Evolutionary conservation across 78 protist species (phyloP).

Genomic region (Tieghemostelium lacteum): DNA sequence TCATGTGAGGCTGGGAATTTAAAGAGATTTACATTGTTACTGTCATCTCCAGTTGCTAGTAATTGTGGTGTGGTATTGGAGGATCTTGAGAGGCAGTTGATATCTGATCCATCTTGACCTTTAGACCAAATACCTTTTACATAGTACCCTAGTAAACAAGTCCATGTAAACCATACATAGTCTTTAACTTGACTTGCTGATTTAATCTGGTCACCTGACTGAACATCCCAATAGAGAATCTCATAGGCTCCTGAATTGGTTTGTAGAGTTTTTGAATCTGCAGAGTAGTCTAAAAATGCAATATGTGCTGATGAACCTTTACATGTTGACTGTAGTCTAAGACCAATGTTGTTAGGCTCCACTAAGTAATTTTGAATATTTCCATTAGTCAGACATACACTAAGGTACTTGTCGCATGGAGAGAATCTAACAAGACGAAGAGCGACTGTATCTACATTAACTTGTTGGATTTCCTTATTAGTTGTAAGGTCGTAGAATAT

Average conservation of each 20-base stretch:
- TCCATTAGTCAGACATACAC: background rate
- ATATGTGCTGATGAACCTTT: background rate
- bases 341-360: background rate
- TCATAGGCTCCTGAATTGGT: constrained; percentile 25
- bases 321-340: too few relatives aligned
- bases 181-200: background rate
- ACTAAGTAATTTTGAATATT: background rate
- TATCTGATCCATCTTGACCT: constrained; percentile 24
- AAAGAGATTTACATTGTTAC: constrained; percentile 67
- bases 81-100: constrained; percentile 8
- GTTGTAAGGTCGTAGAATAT: too few relatives aligned
- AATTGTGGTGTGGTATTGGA: background rate
- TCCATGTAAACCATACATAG: constrained; percentile 41
- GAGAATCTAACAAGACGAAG: background rate
- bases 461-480: background rate
- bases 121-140: constrained; percentile 62
- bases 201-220: background rate
- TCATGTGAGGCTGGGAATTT: constrained; percentile 47
- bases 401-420: background rate
- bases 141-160: constrained; percentile 41
- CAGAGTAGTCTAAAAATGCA: background rate
- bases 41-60: constrained; percentile 84
- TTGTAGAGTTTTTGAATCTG: background rate
- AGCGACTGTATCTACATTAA: background rate
- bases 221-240: background rate